Percentiles rank a stretch among this genome's conserved stretches.
phyloP scores from a whole-genome alignment of 345 rosid species.

The Eucalyptus curtisii region DNA sequence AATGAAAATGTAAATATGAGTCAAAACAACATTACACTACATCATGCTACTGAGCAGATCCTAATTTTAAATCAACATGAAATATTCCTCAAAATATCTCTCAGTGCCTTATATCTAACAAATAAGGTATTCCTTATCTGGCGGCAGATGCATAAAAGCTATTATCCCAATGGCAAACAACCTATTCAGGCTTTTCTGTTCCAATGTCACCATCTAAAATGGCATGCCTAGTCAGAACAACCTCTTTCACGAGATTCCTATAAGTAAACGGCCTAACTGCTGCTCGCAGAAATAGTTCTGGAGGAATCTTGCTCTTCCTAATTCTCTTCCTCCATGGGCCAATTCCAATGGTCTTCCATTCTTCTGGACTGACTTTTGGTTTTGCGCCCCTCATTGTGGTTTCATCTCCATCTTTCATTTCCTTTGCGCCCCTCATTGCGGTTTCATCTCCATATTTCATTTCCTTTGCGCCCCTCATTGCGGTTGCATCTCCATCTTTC shows the following conservation, averaged over 20 bases:
- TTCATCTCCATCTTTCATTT: slow-evolving; percentile 53
- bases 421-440: slow-evolving; percentile 44
- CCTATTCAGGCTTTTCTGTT: neutral
- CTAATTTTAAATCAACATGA: neutral
- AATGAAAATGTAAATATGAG: neutral
- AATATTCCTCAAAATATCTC: neutral
- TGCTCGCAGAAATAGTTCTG: slow-evolving; percentile 65
- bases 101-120: neutral
- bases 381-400: slow-evolving; percentile 50
- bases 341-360: slow-evolving; percentile 64
- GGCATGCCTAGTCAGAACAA: slow-evolving; percentile 88
- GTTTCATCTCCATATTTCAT: slow-evolving; percentile 58
- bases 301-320: slow-evolving; percentile 74
- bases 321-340: slow-evolving; percentile 75
- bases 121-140: neutral
- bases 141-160: neutral
- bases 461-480: slow-evolving; percentile 44
- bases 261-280: slow-evolving; percentile 86
- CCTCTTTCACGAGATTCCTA: slow-evolving; percentile 91
- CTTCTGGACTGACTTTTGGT: slow-evolving; percentile 65
- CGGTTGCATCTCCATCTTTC: slow-evolving; percentile 58
- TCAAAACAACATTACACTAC: neutral
- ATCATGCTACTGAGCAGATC: neutral
- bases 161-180: neutral
- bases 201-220: slow-evolving; percentile 86